A percentile compares a stretch with the other conserved stretches of the same genome.
Evolutionary conservation across 257 asterid genomes (phyloP).

Genomic region (Asclepias syriaca): DNA sequence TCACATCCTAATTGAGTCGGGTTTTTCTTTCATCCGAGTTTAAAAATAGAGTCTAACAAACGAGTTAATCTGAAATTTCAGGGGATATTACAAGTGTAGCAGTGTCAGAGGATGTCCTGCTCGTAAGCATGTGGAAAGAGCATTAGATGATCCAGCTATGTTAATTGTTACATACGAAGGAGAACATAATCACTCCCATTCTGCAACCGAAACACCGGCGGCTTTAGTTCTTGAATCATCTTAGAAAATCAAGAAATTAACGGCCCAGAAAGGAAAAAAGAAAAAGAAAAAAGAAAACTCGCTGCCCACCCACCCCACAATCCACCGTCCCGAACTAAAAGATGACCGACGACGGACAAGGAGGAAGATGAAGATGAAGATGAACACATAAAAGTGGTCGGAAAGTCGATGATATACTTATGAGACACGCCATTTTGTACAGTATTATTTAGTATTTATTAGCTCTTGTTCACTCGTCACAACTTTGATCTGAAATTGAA

Average conservation of each 20-base stretch:
- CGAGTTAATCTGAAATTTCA: constrained; percentile 17
- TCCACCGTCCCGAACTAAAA: too few relatives aligned
- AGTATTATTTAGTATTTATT: background rate
- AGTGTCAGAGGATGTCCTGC: constrained; percentile 92
- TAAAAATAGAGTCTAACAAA: background rate
- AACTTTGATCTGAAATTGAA: constrained; percentile 14
- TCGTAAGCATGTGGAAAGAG: constrained; percentile 84
- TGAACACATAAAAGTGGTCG: background rate
- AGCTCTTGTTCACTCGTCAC: background rate
- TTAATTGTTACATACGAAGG: constrained; percentile 86
- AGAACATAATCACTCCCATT: constrained; percentile 57
- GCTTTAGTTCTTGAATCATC: constrained; percentile 33
- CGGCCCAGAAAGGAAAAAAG: too few relatives aligned
- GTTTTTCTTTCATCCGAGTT: background rate
- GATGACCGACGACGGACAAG: background rate
- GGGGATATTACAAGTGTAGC: constrained; percentile 93
- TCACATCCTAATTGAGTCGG: background rate
- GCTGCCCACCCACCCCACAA: too few relatives aligned
- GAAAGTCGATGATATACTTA: background rate
- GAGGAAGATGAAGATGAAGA: background rate
- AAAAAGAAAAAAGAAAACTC: too few relatives aligned
- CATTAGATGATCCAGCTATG: constrained; percentile 75
- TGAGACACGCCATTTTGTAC: background rate
- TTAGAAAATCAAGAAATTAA: background rate
- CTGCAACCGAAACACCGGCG: constrained; percentile 28